phyloP scores from a whole-genome alignment of 1,284 basidiomycete species.

The Fistulinella staudtii region DNA sequence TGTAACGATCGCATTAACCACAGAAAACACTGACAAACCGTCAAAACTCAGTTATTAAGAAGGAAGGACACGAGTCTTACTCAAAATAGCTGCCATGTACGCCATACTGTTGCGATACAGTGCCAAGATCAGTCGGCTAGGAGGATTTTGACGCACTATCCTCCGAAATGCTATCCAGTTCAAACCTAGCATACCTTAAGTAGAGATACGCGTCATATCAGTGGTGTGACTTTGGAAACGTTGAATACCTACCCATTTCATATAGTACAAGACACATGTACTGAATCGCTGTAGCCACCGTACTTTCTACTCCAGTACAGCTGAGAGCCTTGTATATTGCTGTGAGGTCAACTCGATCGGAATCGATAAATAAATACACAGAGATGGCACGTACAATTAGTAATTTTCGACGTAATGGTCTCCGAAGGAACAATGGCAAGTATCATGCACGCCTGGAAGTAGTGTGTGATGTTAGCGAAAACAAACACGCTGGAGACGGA shows the following conservation, averaged over 20 bases:
- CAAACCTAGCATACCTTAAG: conserved; percentile 17
- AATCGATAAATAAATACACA: background rate
- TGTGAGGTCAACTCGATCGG: background rate
- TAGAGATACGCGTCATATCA: background rate
- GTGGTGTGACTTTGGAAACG: background rate
- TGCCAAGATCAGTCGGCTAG: conserved; percentile 9
- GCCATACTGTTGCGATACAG: conserved; percentile 24
- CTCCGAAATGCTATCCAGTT: conserved; percentile 20
- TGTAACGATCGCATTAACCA: conserved; percentile 15
- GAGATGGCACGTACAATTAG: conserved; percentile 4
- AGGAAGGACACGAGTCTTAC: background rate
- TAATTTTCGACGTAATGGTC: conserved; percentile 7
- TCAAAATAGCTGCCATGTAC: conserved; percentile 18
- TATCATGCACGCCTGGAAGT: conserved; percentile 7
- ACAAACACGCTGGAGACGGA: background rate
- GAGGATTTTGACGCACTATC: conserved; percentile 12
- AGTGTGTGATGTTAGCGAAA: background rate
- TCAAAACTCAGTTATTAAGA: background rate
- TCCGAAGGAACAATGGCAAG: conserved; percentile 12
- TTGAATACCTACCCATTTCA: conserved; percentile 9
- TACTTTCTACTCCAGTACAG: conserved; percentile 10
- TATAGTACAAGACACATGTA: conserved; percentile 16
- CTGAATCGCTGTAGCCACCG: conserved; percentile 8
- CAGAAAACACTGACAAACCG: conserved; percentile 15
- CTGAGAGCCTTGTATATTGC: conserved; percentile 14